These are phyloP conservation scores for Colletotrichum camelliae DNA, from an alignment of 2,329 filamentous ascomycete species.

Conservation along the genomic window DNA sequence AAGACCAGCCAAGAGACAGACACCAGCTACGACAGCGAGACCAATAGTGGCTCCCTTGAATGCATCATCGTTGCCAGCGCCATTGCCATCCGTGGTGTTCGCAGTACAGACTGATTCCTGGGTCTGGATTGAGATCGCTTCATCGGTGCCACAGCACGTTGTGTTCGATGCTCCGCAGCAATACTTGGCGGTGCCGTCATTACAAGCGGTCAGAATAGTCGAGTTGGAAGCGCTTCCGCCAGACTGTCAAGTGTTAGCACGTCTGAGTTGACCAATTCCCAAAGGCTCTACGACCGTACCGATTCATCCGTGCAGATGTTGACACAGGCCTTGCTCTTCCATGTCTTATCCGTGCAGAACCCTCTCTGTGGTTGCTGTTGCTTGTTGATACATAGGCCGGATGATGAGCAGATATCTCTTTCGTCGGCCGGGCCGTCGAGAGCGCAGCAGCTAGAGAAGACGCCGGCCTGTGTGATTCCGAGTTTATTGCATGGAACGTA, in stretches of 20 bases:
- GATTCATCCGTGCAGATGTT: slow-evolving; percentile 29
- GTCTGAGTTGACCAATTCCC: not conserved
- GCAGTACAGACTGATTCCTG: slow-evolving; percentile 25
- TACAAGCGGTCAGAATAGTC: slow-evolving; percentile 14
- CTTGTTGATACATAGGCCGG: slow-evolving; percentile 31
- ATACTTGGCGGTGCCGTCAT: slow-evolving; percentile 31
- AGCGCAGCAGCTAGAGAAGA: slow-evolving; percentile 35
- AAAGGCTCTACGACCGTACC: not conserved
- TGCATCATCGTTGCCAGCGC: slow-evolving; percentile 1
- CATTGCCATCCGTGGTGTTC: not conserved
- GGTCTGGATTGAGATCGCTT: slow-evolving; percentile 26
- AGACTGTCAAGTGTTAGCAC: not conserved
- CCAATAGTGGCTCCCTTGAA: slow-evolving; percentile 30
- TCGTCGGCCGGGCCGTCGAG: slow-evolving; percentile 27
- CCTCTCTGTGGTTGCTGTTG: slow-evolving; percentile 28
- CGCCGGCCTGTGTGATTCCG: slow-evolving; percentile 31
- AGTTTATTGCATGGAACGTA: slow-evolving; percentile 38
- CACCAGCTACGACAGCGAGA: slow-evolving; percentile 26
- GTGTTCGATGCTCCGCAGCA: slow-evolving; percentile 35
- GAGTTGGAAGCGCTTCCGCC: not conserved
- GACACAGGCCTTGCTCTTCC: slow-evolving; percentile 34
- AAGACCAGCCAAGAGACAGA: slow-evolving; percentile 20
- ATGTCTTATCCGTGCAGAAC: slow-evolving; percentile 35
- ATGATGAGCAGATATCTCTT: slow-evolving; percentile 31
- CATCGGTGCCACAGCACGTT: slow-evolving; percentile 32